Conservation (phyloP, 2,329 filamentous ascomycete species). For the Sarocladium brachiariae region DNA sequence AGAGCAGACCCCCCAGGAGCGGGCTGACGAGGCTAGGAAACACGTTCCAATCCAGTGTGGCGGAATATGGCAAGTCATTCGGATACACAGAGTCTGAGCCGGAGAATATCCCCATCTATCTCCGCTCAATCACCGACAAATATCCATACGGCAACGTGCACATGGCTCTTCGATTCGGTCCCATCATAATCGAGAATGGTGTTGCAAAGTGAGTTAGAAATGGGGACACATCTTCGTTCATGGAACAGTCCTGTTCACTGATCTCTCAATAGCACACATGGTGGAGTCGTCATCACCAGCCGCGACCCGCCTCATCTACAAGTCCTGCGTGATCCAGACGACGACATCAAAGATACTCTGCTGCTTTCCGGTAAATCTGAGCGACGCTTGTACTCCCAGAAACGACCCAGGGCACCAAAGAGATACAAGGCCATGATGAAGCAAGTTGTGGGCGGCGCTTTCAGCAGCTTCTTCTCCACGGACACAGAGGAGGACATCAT, state of each 20-base stretch:
- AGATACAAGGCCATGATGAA: slow-evolving; percentile 33
- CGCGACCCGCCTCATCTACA: slow-evolving; percentile 19
- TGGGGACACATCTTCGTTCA: too few relatives aligned
- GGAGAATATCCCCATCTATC: slow-evolving; percentile 23
- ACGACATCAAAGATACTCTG: slow-evolving; percentile 16
- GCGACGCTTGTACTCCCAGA: slow-evolving; percentile 15
- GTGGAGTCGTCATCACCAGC: slow-evolving; percentile 21
- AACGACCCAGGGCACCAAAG: slow-evolving; percentile 17
- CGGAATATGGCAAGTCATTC: slow-evolving; percentile 17
- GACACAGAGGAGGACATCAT: slow-evolving; percentile 22
- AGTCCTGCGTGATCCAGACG: slow-evolving; percentile 16
- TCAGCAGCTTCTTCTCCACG: slow-evolving; percentile 21
- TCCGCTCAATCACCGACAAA: slow-evolving; percentile 22
- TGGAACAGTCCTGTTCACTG: too few relatives aligned
- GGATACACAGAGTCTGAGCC: slow-evolving; percentile 15
- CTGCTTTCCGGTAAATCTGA: slow-evolving; percentile 16
- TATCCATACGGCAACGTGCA: slow-evolving; percentile 33
- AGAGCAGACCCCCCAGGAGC: background rate
- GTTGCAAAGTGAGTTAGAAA: slow-evolving; percentile 24
- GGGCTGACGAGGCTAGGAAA: slow-evolving; percentile 11
- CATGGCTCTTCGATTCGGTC: slow-evolving; percentile 32
- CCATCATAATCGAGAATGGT: slow-evolving; percentile 33
- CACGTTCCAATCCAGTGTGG: slow-evolving; percentile 10
- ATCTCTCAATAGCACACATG: slow-evolving; percentile 17
- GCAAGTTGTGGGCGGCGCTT: slow-evolving; percentile 31